Evolutionary conservation across 768 basidiomycete species (phyloP).

Genomic region (Termitomyces eurrhizus): DNA sequence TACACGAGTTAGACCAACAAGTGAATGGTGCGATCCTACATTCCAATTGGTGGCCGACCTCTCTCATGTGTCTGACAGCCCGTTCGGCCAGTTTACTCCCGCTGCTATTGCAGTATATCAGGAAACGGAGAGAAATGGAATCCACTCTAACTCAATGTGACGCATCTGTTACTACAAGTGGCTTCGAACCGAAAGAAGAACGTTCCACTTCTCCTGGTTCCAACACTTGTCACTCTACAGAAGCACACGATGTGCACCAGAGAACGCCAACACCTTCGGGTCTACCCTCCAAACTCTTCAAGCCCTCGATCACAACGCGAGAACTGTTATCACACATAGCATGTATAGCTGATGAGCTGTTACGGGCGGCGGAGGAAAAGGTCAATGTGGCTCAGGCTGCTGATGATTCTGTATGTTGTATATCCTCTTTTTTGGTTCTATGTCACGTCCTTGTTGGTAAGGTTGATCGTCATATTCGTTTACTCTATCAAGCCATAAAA

Average conservation of each 20-base stretch:
- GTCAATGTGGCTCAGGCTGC: constrained; percentile 69
- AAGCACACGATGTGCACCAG: constrained; percentile 1
- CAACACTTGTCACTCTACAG: not conserved
- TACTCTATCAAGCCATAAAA: constrained; percentile 65
- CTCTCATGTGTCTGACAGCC: constrained; percentile 22
- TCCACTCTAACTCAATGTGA: not conserved
- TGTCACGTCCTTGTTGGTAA: constrained; percentile 23
- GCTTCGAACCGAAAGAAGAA: not conserved
- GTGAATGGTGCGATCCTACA: constrained; percentile 39
- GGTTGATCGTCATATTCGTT: constrained; percentile 78
- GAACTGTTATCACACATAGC: constrained; percentile 57
- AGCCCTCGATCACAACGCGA: constrained; percentile 35
- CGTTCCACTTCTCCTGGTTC: not conserved
- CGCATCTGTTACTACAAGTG: not conserved
- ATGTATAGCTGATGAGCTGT: constrained; percentile 52
- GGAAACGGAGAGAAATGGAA: constrained; percentile 16
- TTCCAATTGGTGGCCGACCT: constrained; percentile 10
- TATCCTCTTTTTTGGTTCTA: not conserved
- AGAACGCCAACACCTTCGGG: constrained; percentile 12
- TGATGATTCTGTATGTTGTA: constrained; percentile 57
- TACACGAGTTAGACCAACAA: constrained; percentile 72
- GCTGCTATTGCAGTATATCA: constrained; percentile 45
- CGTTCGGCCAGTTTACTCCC: constrained; percentile 38
- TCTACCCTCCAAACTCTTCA: constrained; percentile 22
- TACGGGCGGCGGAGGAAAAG: constrained; percentile 72